phyloP scores from a whole-genome alignment of 176 grass and related monocot genomes.

The Paspalum vaginatum region DNA sequence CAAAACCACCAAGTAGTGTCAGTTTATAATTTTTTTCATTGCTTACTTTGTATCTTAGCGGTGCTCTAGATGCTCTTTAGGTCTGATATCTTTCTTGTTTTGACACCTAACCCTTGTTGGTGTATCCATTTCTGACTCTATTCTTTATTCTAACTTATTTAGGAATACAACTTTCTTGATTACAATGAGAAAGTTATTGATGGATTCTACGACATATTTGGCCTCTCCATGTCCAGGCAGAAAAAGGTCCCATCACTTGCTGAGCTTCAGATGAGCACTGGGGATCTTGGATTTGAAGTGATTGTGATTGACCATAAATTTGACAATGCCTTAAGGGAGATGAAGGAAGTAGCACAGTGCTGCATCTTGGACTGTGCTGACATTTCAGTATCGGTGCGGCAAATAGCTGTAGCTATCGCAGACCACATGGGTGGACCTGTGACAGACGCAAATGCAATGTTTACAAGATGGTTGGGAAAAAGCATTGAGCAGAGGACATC shows the following conservation, averaged over 20 bases:
- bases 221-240: constrained; percentile 47
- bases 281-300: constrained; percentile 94
- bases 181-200: constrained; percentile 88
- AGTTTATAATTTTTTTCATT: constrained; percentile 17
- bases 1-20: no score
- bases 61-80: constrained; percentile 10
- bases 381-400: constrained; percentile 63
- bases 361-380: constrained; percentile 68
- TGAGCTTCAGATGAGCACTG: constrained; percentile 80
- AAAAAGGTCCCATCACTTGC: constrained; percentile 63
- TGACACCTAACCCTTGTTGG: background rate
- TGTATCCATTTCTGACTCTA: constrained; percentile 24
- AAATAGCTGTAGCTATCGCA: constrained; percentile 84
- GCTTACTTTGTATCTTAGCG: constrained; percentile 5
- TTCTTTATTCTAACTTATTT: constrained; percentile 35
- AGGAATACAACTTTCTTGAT: constrained; percentile 91
- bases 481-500: constrained; percentile 86
- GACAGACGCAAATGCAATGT: constrained; percentile 81
- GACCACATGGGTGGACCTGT: constrained; percentile 93
- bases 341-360: constrained; percentile 86
- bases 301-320: constrained; percentile 76
- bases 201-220: constrained; percentile 93
- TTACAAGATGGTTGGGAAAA: constrained; percentile 73
- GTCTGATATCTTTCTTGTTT: constrained; percentile 23
- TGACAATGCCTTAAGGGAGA: constrained; percentile 67